Evolutionary conservation across 345 rosid genomes (phyloP), one percentile per base, ranked within the genome.

Genomic region (Psidium friedrichsthalianum): DNA sequence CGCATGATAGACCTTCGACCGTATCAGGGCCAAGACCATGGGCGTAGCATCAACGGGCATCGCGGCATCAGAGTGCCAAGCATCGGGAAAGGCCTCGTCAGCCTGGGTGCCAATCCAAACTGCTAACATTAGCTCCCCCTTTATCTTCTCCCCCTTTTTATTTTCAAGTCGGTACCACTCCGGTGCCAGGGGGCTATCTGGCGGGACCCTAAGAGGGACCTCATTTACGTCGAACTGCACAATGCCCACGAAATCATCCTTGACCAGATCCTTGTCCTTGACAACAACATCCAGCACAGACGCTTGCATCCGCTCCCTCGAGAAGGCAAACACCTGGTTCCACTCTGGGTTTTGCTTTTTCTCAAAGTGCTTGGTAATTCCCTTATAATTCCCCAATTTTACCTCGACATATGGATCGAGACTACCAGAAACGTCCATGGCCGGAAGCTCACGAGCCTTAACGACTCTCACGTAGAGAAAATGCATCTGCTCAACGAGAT

Each of bases 71-170:
- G 99, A 98, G 90, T 98, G 99, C 98, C 99, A 96, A 21, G 99
- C 98, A 84, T 98, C 99, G 2, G 99, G 93, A 91, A 97, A 96
- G 25, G 99, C 95, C 92, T 97, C 99, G 88, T 97, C 98, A 2
- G 99, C 99, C 87, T 96, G 99, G 47, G 99, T 98, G 84, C 99
- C 99, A 56, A 98, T 94, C 99, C 99, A 98, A 56, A 98, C 98
- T 36, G 99, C 99, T 6, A 98, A 92, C 99, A 98, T 98, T 84
- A 98, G 86, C 83, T 98, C 99, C 29, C 99, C 98, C 88, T 92
- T 98, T 85, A 91, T 88, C 88, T 93, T 98, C 74, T 94, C 97
- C 36, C 96, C 94, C 84, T 94, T 95, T 92, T 95, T 94, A 84
- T 95, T 94, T 86, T 93, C 97, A 82, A 98, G 93, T 74, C 97